A percentile compares a stretch with the other conserved stretches of the same genome.
phyloP scores from a whole-genome alignment of 106 monocot species.

The Allium cepa region DNA sequence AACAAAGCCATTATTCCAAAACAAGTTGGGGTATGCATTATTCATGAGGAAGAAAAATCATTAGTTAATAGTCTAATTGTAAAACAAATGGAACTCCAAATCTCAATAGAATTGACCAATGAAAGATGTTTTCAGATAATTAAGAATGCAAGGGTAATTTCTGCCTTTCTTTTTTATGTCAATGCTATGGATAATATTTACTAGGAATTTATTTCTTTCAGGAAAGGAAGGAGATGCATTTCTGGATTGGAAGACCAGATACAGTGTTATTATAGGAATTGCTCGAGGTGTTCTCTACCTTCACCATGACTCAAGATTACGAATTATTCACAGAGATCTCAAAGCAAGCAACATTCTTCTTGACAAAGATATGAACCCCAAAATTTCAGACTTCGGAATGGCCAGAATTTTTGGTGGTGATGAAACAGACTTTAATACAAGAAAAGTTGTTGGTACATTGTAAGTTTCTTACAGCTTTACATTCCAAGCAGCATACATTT shows the following conservation, averaged over 20 bases:
- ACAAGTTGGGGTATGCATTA: no score
- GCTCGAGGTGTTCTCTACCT: conserved; percentile 36
- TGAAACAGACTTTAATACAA: conserved; percentile 13
- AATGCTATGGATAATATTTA: background rate
- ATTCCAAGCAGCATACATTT: background rate
- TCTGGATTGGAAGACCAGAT: conserved; percentile 17
- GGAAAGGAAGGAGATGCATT: background rate
- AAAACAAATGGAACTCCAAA: no score
- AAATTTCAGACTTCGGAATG: conserved; percentile 44
- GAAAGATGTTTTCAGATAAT: no score
- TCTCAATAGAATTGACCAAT: no score
- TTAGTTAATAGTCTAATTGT: no score
- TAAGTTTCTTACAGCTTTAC: conserved; percentile 10
- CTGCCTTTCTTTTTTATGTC: background rate
- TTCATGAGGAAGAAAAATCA: no score
- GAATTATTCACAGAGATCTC: conserved; percentile 38
- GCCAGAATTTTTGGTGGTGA: conserved; percentile 32
- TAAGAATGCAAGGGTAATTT: background rate
- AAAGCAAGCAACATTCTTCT: conserved; percentile 40
- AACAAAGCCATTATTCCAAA: no score
- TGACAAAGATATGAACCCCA: conserved; percentile 31
- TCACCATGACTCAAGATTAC: conserved; percentile 27
- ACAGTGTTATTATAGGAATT: conserved; percentile 22
- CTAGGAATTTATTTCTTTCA: background rate
- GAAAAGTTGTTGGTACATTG: conserved; percentile 36